phyloP scores from a whole-genome alignment of 176 grass and related monocot genomes.

The Zoysia pacifica region DNA sequence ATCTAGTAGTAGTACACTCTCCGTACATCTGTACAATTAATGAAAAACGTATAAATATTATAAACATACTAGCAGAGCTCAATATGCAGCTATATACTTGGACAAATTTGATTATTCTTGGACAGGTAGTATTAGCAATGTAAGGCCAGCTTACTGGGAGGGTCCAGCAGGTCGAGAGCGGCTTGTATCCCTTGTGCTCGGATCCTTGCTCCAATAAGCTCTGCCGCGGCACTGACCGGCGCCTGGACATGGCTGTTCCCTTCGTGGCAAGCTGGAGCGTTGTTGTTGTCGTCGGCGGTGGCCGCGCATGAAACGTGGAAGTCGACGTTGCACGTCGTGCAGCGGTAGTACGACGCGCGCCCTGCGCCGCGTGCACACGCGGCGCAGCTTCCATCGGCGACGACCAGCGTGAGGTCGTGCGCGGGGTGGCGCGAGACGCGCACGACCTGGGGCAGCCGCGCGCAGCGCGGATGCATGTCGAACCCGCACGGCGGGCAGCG shows the following conservation, averaged over 20 bases:
- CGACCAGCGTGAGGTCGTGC: not conserved
- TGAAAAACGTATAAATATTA: not conserved
- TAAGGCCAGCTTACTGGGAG: not conserved
- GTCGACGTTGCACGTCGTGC: conserved; percentile 4
- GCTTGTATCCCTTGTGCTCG: not conserved
- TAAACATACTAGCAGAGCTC: not conserved
- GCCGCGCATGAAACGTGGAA: conserved; percentile 13
- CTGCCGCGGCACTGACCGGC: not conserved
- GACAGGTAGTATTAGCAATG: no score
- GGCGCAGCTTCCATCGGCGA: not conserved
- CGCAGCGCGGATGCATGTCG: conserved; percentile 20
- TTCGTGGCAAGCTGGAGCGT: not conserved
- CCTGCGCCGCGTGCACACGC: not conserved
- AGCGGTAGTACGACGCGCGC: conserved; percentile 9
- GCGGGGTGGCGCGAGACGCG: not conserved
- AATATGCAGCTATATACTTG: not conserved
- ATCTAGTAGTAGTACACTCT: not conserved
- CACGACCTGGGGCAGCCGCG: conserved; percentile 2
- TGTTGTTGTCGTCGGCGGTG: not conserved
- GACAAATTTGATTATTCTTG: no score
- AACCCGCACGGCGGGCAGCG: conserved; percentile 18
- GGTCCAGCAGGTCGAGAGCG: not conserved
- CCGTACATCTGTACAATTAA: not conserved
- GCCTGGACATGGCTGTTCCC: no score
- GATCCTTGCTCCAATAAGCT: not conserved